phyloP scores from a whole-genome alignment of 1,139 yeast genomes.

The Pichia sp. region DNA sequence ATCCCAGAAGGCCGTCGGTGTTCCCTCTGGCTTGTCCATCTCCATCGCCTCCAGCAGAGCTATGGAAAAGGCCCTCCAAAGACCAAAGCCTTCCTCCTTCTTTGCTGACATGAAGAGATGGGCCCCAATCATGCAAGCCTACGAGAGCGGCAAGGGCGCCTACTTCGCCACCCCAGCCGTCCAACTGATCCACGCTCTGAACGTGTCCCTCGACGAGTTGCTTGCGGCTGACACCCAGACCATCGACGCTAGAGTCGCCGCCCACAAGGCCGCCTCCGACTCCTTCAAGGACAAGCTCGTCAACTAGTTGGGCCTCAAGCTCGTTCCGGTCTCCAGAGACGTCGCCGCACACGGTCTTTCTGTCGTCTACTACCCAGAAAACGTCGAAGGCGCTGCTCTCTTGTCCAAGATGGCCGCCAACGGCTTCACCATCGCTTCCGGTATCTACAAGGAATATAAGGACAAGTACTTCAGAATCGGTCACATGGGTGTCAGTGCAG shows the following conservation, averaged over 20 bases:
- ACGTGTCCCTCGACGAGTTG: slow-evolving; percentile 72
- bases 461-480: slow-evolving; percentile 89
- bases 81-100: slow-evolving; percentile 59
- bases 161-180: slow-evolving; percentile 95
- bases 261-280: slow-evolving; percentile 59
- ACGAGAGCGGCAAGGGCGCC: slow-evolving; percentile 76
- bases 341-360: slow-evolving; percentile 86
- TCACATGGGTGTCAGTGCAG: slow-evolving; percentile 80
- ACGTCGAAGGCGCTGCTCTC: slow-evolving; percentile 63
- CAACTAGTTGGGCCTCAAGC: slow-evolving; percentile 55
- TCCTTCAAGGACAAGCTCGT: slow-evolving; percentile 54
- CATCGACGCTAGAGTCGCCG: slow-evolving; percentile 57
- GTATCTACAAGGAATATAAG: slow-evolving; percentile 77
- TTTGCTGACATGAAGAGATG: slow-evolving; percentile 72
- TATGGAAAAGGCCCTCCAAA: slow-evolving; percentile 51
- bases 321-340: slow-evolving; percentile 54
- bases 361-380: slow-evolving; percentile 80
- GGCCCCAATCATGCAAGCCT: slow-evolving; percentile 85
- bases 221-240: slow-evolving; percentile 40
- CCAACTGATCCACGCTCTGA: slow-evolving; percentile 77
- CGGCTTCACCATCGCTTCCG: slow-evolving; percentile 86
- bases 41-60: slow-evolving; percentile 77
- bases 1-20: slow-evolving; percentile 93
- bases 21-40: slow-evolving; percentile 86
- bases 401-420: slow-evolving; percentile 51